Conservation (phyloP, 768 basidiomycete species). For the Termitomyces sp. region DNA sequence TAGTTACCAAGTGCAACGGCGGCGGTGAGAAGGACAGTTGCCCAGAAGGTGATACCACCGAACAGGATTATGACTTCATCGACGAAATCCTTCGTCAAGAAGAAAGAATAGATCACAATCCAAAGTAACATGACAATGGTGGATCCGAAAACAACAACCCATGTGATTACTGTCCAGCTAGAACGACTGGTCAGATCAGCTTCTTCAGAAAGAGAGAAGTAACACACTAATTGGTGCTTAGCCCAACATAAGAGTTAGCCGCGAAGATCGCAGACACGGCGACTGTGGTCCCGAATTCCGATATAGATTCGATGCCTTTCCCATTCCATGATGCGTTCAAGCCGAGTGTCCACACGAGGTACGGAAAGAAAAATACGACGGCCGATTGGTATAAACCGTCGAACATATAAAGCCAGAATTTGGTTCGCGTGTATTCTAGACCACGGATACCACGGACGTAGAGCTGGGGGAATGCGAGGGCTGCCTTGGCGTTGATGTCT, state of each 20-base stretch:
- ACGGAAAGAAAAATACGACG: slow-evolving; percentile 86
- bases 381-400: slow-evolving; percentile 94
- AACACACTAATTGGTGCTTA: slow-evolving; percentile 80
- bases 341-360: slow-evolving; percentile 64
- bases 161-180: slow-evolving; percentile 84
- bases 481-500: slow-evolving; percentile 87
- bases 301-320: slow-evolving; percentile 68
- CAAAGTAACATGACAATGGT: slow-evolving; percentile 81
- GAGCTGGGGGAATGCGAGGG: slow-evolving; percentile 91
- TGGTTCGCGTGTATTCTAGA: slow-evolving; percentile 84
- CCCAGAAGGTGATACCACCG: slow-evolving; percentile 81
- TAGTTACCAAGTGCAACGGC: slow-evolving; percentile 65
- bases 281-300: slow-evolving; percentile 91
- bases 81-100: slow-evolving; percentile 67
- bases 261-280: slow-evolving; percentile 83
- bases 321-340: slow-evolving; percentile 73
- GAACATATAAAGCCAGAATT: slow-evolving; percentile 94
- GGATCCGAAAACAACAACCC: slow-evolving; percentile 77
- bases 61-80: slow-evolving; percentile 73
- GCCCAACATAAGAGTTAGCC: slow-evolving; percentile 86
- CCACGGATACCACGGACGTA: slow-evolving; percentile 93
- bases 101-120: slow-evolving; percentile 85
- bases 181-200: slow-evolving; percentile 18
- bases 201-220: slow-evolving; percentile 10
- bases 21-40: slow-evolving; percentile 65